phyloP scores from a whole-genome alignment of 2,329 filamentous ascomycete species.

The Beauveria sp. region DNA sequence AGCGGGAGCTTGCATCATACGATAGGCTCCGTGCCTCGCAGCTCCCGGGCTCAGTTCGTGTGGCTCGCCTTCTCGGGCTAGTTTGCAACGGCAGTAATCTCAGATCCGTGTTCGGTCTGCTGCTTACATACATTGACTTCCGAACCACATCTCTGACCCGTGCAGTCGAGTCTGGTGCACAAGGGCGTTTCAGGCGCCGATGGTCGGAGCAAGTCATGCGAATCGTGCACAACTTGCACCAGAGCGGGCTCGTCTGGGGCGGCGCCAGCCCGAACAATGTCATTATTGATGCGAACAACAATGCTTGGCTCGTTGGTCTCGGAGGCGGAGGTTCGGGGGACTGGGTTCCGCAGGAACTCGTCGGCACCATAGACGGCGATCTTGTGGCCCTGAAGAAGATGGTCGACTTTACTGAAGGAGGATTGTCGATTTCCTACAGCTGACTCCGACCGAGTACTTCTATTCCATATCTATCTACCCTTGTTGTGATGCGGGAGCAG shows the following conservation, averaged over 20 bases:
- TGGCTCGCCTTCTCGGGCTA: not conserved
- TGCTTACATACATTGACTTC: not conserved
- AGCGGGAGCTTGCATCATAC: not conserved
- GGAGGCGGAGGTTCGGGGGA: not conserved
- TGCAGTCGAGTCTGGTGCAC: not conserved
- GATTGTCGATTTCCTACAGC: not conserved
- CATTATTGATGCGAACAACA: not conserved
- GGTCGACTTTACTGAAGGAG: not conserved
- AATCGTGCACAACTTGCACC: not conserved
- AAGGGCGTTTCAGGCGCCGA: not conserved
- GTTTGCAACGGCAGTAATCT: not conserved
- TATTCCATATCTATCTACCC: too few relatives aligned
- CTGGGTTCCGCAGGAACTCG: not conserved
- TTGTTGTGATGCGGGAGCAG: too few relatives aligned
- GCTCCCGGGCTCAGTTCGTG: not conserved
- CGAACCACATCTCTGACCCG: not conserved
- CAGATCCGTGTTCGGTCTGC: not conserved
- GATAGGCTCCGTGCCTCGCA: not conserved
- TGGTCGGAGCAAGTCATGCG: not conserved
- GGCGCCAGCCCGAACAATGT: not conserved
- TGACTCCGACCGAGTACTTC: too few relatives aligned
- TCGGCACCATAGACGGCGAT: not conserved
- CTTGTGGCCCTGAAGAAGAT: not conserved
- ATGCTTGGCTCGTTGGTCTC: not conserved
- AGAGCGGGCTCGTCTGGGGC: not conserved